Conservation (phyloP, 75 land plant genomes). For the Pinus tabuliformis region DNA sequence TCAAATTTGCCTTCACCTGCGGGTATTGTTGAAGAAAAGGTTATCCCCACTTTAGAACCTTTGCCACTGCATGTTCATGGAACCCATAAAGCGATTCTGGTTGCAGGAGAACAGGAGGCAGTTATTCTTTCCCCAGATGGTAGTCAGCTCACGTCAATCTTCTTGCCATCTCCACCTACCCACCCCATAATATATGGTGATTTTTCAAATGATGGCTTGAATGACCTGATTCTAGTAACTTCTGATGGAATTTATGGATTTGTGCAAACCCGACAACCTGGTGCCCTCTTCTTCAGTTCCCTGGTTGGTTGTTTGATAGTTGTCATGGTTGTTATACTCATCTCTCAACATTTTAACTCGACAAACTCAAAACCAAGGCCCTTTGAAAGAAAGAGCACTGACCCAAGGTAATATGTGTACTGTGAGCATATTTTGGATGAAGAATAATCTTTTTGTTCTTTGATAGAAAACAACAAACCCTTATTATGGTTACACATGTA, state of each 20-base stretch:
- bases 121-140: slow-evolving; percentile 83
- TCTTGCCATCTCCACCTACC: slow-evolving; percentile 66
- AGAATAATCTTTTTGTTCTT: no score
- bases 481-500: no score
- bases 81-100: slow-evolving; percentile 68
- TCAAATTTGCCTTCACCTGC: slow-evolving; percentile 72
- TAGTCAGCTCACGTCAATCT: slow-evolving; percentile 40
- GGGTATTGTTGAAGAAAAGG: slow-evolving; percentile 51
- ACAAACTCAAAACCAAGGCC: slow-evolving; percentile 63
- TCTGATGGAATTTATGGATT: slow-evolving; percentile 85
- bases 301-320: slow-evolving; percentile 88
- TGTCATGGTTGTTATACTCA: slow-evolving; percentile 85
- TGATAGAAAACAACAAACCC: no score
- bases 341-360: slow-evolving; percentile 75
- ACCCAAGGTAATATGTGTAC: no score
- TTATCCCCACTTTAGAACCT: slow-evolving; percentile 78
- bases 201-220: slow-evolving; percentile 89
- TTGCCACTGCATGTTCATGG: slow-evolving; percentile 55
- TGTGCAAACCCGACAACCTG: slow-evolving; percentile 97
- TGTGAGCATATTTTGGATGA: no score
- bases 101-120: slow-evolving; percentile 88
- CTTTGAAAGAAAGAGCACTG: no score
- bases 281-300: slow-evolving; percentile 92
- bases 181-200: slow-evolving; percentile 71
- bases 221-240: slow-evolving; percentile 82